Base-by-base conservation (phyloP, 441 rosid species). In the Arabidopsis hybrid region DNA sequence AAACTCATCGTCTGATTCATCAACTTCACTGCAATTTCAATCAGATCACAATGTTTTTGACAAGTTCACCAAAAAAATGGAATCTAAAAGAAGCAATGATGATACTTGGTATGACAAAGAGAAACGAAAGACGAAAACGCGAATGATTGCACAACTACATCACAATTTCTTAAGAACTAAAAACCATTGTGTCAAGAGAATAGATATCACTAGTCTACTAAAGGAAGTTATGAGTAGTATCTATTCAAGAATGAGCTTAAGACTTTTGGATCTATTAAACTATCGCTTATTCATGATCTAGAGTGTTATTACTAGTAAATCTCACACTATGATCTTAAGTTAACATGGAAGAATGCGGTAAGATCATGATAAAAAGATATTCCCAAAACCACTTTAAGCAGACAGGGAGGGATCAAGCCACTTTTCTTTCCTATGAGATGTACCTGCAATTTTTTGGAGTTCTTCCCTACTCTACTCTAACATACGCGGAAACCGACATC, bases 1-100 rank as follows among this genome's bases (percentile, higher is more conserved):
- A 11, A 87, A 80, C 76, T 89, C 97, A 58, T 86, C 85, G 7
- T 91, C 97, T 6, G 98, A 91, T 50, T 75, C 89, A 16, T 82
- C 86, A 4, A 75, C 80, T 82, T 95, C 99, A 81, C 98, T 95
- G 95, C 80, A 83, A 71, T 17, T 36, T 65, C 65, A 65, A 59
- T 9, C 63, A 76, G 0, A 76, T 10, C 26, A 49, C 1, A n/a
- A 17, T 70, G 60, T 49, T 68, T 51, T 60, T 26, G 60, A 16
- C 47, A 57, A 6, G 50, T 59, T 60, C 47, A 43, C 65, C 29
- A 65, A 35, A 34, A 64, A 56, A 34, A 26, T 32, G 34, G 39
- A 47, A 26, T 38, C 10, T 66, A 16, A 21, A 21, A 17, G 8
- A 11, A 42, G 21, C 36, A 39, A 16, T 36, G 39, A 6, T 69